Evolutionary conservation across 2,329 filamentous ascomycete genomes (phyloP).

Genomic region (Podosphaera aphanis): DNA sequence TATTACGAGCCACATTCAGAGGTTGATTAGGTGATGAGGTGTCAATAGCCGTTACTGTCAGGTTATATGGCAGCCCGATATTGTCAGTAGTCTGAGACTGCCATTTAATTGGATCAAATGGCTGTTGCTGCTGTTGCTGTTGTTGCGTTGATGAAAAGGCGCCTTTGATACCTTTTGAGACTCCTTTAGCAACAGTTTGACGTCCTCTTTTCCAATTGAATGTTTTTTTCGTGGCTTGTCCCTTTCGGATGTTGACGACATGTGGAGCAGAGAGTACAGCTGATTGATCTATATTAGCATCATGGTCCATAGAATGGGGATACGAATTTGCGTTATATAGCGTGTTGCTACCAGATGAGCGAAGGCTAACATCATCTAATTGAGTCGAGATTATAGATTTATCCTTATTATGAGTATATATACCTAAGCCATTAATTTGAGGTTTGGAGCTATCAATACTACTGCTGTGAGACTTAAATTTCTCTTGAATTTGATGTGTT

Average conservation of each 20-base stretch:
- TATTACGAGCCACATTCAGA: conserved; percentile 8
- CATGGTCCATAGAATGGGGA: conserved; percentile 16
- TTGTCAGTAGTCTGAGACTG: conserved; percentile 33
- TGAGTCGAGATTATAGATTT: conserved; percentile 18
- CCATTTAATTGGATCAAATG: conserved; percentile 20
- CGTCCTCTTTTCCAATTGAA: conserved; percentile 98
- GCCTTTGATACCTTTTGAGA: conserved; percentile 81
- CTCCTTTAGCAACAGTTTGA: conserved; percentile 79
- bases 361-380: conserved; percentile 17
- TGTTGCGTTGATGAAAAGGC: conserved; percentile 39
- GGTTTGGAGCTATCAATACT: conserved; percentile 21
- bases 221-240: conserved; percentile 48
- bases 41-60: conserved; percentile 34
- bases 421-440: conserved; percentile 34
- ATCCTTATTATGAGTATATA: conserved; percentile 32
- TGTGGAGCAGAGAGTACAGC: conserved; percentile 37
- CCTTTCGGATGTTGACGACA: conserved; percentile 84
- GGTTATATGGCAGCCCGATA: conserved; percentile 48
- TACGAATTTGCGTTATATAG: conserved; percentile 12
- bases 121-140: conserved; percentile 25
- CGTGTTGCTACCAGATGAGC: conserved; percentile 20
- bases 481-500: conserved; percentile 78
- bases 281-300: conserved; percentile 13
- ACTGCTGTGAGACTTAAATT: conserved; percentile 59
- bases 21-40: conserved; percentile 15